Evolutionary conservation across 2,329 filamentous ascomycete species (phyloP).

Genomic region (Aspergillus jensenii): DNA sequence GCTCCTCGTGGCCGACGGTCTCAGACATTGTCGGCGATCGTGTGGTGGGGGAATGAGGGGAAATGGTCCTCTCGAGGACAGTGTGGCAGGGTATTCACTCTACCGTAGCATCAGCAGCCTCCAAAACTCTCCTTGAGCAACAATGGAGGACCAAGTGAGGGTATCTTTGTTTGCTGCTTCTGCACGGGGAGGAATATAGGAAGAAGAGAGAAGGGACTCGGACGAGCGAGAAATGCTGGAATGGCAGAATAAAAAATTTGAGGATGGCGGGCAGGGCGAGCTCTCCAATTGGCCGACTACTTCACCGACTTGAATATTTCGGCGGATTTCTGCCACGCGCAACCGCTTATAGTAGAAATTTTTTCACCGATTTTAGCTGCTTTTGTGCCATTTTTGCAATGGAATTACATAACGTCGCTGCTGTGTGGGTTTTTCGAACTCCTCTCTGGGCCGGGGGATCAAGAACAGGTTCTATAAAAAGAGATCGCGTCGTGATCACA

Average conservation of each 20-base stretch:
- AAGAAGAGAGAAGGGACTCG: constrained; percentile 20
- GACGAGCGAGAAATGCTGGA: constrained; percentile 19
- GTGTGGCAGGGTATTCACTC: constrained; percentile 31
- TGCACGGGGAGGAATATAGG: constrained; percentile 29
- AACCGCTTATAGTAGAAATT: constrained; percentile 19
- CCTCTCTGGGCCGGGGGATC: not conserved
- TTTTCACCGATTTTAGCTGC: constrained; percentile 11
- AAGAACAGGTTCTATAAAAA: not conserved
- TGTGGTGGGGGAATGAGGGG: constrained; percentile 21
- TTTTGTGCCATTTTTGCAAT: constrained; percentile 4
- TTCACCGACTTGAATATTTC: constrained; percentile 21
- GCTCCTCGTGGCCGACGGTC: constrained; percentile 30
- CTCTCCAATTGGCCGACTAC: constrained; percentile 23
- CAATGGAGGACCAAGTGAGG: constrained; percentile 15
- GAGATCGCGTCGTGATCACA: not conserved
- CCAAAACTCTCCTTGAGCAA: constrained; percentile 23
- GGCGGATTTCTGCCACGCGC: constrained; percentile 18
- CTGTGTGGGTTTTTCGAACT: not conserved
- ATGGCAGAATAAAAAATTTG: constrained; percentile 28
- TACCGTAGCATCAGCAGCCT: constrained; percentile 41
- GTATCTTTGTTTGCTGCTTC: constrained; percentile 25
- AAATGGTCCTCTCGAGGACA: constrained; percentile 41
- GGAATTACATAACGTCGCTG: constrained; percentile 8
- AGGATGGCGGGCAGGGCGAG: constrained; percentile 19
- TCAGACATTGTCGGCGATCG: constrained; percentile 31